Evolutionary conservation across 139 green algal genomes (phyloP).

Genomic region (Picocystis salinarum): DNA sequence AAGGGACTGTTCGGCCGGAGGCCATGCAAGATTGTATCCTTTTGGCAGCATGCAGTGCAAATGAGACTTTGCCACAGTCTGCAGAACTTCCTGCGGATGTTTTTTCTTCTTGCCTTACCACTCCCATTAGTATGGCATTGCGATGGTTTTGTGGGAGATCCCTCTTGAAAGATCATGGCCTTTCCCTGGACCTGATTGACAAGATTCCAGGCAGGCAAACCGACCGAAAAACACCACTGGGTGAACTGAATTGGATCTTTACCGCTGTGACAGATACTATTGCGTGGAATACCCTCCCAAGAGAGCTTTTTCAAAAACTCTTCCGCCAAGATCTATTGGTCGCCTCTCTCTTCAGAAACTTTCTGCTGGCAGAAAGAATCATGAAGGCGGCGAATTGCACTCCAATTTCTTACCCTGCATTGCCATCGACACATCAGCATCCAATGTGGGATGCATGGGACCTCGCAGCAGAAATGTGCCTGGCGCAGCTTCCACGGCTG

Average conservation of each 20-base stretch:
- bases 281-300: constrained; percentile 91
- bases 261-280: constrained; percentile 99
- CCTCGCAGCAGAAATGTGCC: constrained; percentile 87
- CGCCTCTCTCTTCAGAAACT: constrained; percentile 93
- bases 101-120: constrained; percentile 96
- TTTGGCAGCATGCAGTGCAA: constrained; percentile 64
- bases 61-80: constrained; percentile 77
- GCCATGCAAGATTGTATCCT: constrained; percentile 65
- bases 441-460: constrained; percentile 93
- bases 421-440: constrained; percentile 89
- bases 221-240: constrained; percentile 92
- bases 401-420: constrained; percentile 57
- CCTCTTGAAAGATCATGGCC: constrained; percentile 30
- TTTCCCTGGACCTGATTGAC: constrained; percentile 64
- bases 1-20: background rate
- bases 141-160: constrained; percentile 47
- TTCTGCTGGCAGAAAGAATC: constrained; percentile 90
- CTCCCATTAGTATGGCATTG: constrained; percentile 90
- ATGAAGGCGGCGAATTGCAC: constrained; percentile 68
- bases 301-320: constrained; percentile 86
- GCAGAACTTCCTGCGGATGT: constrained; percentile 81
- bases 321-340: constrained; percentile 95
- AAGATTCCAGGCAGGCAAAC: constrained; percentile 52
- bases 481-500: constrained; percentile 52
- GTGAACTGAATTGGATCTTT: constrained; percentile 99